Conservation (phyloP, 768 basidiomycete species). For the Stropharia rugosoannulata region DNA sequence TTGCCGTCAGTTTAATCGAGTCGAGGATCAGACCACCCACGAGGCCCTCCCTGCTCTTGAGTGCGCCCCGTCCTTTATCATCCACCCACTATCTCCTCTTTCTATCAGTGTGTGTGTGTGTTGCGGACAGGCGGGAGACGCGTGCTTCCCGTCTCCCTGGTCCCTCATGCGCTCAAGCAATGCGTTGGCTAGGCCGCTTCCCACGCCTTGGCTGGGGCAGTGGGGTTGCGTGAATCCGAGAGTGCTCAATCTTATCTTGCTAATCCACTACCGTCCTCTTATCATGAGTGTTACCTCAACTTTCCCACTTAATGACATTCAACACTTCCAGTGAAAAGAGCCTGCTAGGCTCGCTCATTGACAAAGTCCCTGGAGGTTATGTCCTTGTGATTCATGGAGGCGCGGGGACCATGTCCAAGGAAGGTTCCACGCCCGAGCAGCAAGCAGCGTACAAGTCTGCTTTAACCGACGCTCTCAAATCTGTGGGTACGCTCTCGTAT, state of each 20-base stretch:
- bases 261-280: background rate
- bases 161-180: too few relatives aligned
- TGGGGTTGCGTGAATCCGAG: too few relatives aligned
- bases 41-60: background rate
- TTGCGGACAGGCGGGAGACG: too few relatives aligned
- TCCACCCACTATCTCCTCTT: too few relatives aligned
- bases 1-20: too few relatives aligned
- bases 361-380: slow-evolving; percentile 11
- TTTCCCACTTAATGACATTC: background rate
- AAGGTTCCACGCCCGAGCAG: slow-evolving; percentile 58
- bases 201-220: too few relatives aligned
- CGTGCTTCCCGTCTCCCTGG: too few relatives aligned
- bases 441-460: slow-evolving; percentile 55
- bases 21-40: too few relatives aligned
- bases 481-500: slow-evolving; percentile 25
- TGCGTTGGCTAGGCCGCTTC: too few relatives aligned
- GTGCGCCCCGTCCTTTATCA: too few relatives aligned
- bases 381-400: slow-evolving; percentile 79
- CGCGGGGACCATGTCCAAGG: slow-evolving; percentile 66
- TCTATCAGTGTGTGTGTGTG: too few relatives aligned
- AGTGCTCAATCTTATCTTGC: background rate
- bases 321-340: slow-evolving; percentile 16
- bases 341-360: slow-evolving; percentile 6
- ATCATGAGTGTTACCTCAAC: background rate
- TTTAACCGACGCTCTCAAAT: slow-evolving; percentile 52